Evolutionary conservation across 495 filamentous ascomycete species (phyloP).

Genomic region (Rusavskia elegans): DNA sequence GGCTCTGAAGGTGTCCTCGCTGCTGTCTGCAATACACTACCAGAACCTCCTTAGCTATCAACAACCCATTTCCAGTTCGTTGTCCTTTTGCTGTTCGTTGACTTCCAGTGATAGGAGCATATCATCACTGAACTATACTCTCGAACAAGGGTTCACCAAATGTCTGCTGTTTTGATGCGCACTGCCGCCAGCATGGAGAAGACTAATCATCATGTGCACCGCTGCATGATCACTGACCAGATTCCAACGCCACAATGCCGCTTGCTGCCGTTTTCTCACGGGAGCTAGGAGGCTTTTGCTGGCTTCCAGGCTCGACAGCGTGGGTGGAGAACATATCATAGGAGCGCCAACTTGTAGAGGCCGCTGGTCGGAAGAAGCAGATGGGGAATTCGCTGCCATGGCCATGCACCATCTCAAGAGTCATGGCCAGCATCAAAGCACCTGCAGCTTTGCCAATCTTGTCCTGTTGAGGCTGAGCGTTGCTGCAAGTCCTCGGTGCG

Average conservation of each 20-base stretch:
- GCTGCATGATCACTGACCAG: neutral
- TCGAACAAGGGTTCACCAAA: too few species aligned
- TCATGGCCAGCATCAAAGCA: neutral
- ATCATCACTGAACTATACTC: too few species aligned
- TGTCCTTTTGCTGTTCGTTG: too few species aligned
- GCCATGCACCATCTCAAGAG: neutral
- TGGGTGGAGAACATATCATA: neutral
- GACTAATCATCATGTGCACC: neutral
- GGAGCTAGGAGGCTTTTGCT: neutral
- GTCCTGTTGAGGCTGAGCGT: neutral
- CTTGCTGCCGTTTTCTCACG: neutral
- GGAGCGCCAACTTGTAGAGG: neutral
- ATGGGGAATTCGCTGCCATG: neutral
- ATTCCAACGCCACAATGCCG: neutral
- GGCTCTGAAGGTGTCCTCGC: too few species aligned
- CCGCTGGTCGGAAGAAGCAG: neutral
- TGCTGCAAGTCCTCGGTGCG: neutral
- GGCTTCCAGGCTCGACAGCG: neutral
- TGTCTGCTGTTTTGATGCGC: neutral
- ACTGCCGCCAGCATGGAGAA: neutral
- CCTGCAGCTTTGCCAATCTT: neutral
- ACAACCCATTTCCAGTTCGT: too few species aligned
- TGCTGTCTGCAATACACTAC: too few species aligned
- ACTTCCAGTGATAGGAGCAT: too few species aligned
- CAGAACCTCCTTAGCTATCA: too few species aligned